Conservation (phyloP, 768 basidiomycete species). For the Amanita fuliginea region DNA sequence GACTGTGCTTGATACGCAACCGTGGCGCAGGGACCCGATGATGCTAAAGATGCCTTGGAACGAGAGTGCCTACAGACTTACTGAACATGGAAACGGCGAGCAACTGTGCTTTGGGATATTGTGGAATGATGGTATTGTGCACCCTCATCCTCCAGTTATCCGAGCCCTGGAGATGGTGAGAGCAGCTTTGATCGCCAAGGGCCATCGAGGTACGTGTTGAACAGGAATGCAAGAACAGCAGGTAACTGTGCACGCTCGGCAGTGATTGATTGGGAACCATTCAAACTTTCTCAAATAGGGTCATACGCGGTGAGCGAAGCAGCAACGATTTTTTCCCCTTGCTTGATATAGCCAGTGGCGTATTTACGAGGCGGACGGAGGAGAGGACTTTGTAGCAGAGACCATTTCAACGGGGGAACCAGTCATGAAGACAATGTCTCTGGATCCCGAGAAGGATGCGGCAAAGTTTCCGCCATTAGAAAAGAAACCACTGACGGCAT, state of each 20-base stretch:
- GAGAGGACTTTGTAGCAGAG: constrained; percentile 31
- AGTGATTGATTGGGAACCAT: constrained; percentile 66
- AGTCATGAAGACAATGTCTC: constrained; percentile 35
- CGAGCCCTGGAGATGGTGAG: constrained; percentile 49
- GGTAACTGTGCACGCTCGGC: neutral
- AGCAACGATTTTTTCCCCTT: neutral
- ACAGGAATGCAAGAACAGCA: neutral
- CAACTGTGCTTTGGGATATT: constrained; percentile 5
- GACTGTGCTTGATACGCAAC: constrained; percentile 43
- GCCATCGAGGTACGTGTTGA: constrained; percentile 45
- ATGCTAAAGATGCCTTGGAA: constrained; percentile 49
- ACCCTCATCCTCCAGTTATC: constrained; percentile 38
- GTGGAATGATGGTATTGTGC: constrained; percentile 2
- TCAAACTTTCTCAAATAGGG: constrained; percentile 38
- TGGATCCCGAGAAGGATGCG: constrained; percentile 11
- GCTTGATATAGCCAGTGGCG: constrained; percentile 15
- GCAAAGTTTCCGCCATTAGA: constrained; percentile 16
- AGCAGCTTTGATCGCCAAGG: constrained; percentile 43
- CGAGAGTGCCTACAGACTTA: constrained; percentile 45
- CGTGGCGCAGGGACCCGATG: constrained; percentile 61
- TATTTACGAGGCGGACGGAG: constrained; percentile 37
- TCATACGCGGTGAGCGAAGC: constrained; percentile 25
- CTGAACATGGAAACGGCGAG: constrained; percentile 33
- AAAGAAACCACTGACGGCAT: constrained; percentile 26
- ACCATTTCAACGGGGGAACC: constrained; percentile 42